Conservation (phyloP, 2,329 filamentous ascomycete species). For the Arthrobotrys conoides region DNA sequence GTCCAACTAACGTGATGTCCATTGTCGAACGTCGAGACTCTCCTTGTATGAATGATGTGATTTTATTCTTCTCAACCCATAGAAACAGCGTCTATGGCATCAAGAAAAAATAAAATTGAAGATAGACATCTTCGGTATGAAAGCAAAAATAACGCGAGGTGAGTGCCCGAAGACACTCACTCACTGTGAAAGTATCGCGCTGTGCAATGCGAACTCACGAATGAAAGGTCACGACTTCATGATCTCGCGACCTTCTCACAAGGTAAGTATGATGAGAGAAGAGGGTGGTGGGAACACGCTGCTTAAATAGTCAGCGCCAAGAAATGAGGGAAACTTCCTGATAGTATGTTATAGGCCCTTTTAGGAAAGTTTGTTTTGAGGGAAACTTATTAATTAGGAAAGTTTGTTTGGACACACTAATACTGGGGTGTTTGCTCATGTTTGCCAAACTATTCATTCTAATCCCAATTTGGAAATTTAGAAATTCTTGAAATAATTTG, state of each 20-base stretch:
- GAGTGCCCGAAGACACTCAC: slow-evolving; percentile 17
- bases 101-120: background rate
- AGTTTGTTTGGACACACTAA: background rate
- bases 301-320: background rate
- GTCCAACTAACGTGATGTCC: too few relatives aligned
- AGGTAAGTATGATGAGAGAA: slow-evolving; percentile 14
- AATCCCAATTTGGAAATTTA: too few relatives aligned
- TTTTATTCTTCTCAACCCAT: background rate
- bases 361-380: background rate
- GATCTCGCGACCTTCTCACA: slow-evolving; percentile 3
- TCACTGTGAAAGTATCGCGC: slow-evolving; percentile 6
- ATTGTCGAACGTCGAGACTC: too few relatives aligned
- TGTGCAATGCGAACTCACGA: slow-evolving; percentile 30
- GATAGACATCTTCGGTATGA: background rate
- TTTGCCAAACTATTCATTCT: too few relatives aligned
- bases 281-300: background rate
- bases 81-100: slow-evolving; percentile 1
- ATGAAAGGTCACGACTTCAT: slow-evolving; percentile 2
- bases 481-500: too few relatives aligned
- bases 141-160: slow-evolving; percentile 21
- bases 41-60: too few relatives aligned
- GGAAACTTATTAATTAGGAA: background rate
- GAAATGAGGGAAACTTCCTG: background rate
- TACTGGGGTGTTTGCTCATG: too few relatives aligned
- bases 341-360: too few relatives aligned